Percentiles rank a stretch among this genome's conserved stretches.
phyloP scores from a whole-genome alignment of 768 basidiomycete genomes.

The Phanerochaete sordida region DNA sequence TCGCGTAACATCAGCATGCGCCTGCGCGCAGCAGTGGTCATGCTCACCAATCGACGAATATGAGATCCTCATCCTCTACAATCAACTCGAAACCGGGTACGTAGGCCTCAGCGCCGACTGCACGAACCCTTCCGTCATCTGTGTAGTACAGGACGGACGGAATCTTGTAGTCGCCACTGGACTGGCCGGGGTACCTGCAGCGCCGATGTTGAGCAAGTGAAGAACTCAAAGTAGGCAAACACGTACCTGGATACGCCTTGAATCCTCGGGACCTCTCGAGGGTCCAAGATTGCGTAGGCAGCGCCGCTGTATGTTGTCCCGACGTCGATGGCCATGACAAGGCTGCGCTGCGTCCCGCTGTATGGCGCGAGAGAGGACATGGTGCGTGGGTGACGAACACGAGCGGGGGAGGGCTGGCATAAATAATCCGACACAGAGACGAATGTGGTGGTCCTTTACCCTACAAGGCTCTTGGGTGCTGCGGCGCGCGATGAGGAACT shows the following conservation, averaged over 20 bases:
- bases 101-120: conserved; percentile 45
- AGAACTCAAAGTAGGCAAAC: background rate
- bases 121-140: conserved; percentile 32
- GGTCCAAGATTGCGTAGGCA: conserved; percentile 39
- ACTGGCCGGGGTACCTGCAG: conserved; percentile 38
- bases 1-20: background rate
- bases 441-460: no score
- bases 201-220: background rate
- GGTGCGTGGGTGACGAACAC: background rate
- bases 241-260: conserved; percentile 41
- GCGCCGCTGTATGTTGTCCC: conserved; percentile 51
- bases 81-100: conserved; percentile 34
- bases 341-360: background rate
- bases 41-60: conserved; percentile 15
- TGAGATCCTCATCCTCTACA: conserved; percentile 36
- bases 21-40: background rate
- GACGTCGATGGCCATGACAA: conserved; percentile 36
- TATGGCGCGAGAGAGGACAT: background rate
- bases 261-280: conserved; percentile 30
- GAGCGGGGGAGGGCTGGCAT: background rate
- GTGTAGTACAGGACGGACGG: conserved; percentile 49
- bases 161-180: conserved; percentile 43
- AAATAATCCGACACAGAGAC: no score
- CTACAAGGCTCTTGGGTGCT: no score
- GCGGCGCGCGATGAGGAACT: no score